Evolutionary conservation across 2,329 filamentous ascomycete species (phyloP), one percentile per base, ranked within the genome.

Genomic region (Fonsecaea monophora): DNA sequence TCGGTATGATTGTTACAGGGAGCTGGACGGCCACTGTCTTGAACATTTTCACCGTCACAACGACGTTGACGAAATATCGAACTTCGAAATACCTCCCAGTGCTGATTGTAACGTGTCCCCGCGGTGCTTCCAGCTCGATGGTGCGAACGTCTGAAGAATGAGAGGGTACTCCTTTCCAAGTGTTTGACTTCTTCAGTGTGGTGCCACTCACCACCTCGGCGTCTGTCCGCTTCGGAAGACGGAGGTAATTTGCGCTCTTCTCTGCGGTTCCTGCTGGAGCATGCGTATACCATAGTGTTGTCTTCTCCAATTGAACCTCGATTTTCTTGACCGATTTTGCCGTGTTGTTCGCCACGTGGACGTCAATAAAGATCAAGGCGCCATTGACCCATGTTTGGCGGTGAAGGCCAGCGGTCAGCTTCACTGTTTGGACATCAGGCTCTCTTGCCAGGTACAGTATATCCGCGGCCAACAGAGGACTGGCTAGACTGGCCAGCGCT

Each of bases 321-420:
- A 86, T 77, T 63, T 78, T 83, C 69, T 80, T 84, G 63, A 86
- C 77, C 0, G 73, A 75, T 71, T 83, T 85, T 37, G 67, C 38
- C 8, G 79, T 79, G 67, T 80, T 84, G 71, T 86, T 86, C 48
- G 77, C 75, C 42, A 86, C 77, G 63, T 85, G 82, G 2, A 86
- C 78, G 68, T 86, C 84, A 15, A 84, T 81, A 67, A 85, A 86
- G 38, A 86, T 82, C 69, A 78, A 83, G 25, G 82, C 83, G 15
- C 84, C 84, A 69, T 83, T 85, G 62, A 86, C 83, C 84, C 84
- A 86, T 34, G 85, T 84, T 73, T 86, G 84, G n/a, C 84, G 80
- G 73, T 86, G 84, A 8, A 86, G 72, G 6, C 83, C 83, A 34
- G 84, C 84, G 21, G 83, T 85, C 18, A 85, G 73, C 62, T 78